Evolutionary conservation across 768 basidiomycete species (phyloP), one percentile per base, ranked within the genome.

Genomic region (Mycena capillaripes): DNA sequence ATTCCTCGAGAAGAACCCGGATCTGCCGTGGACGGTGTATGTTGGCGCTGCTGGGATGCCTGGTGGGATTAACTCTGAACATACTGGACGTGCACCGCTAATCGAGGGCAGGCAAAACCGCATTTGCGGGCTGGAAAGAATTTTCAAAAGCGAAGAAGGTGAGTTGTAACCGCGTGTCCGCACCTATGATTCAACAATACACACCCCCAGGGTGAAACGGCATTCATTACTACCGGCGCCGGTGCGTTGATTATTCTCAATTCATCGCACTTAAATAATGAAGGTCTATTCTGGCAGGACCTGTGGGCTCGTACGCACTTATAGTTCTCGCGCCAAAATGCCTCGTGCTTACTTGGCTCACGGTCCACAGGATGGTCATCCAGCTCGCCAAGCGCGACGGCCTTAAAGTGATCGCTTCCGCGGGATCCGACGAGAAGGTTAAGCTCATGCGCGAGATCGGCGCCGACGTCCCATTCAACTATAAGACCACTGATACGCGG

Each of bases 1-100:
- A 9, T 27, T 68, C 21, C 23, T 59, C 53, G 57, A 27, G 50
- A 38, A 50, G 23, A 21, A 61, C 32, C 40, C 65, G 8, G 21
- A 19, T 12, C 36, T 72, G 7, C 53, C 73, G n/a, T 66, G 44
- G 64, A 58, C 65, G 21, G 79, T 80, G 0, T 89, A 86, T 73
- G 75, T 89, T 38, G 89, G 90, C 21, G 85, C 86, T 3, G 81
- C 84, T 6, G 90, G 90, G 16, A 89, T 89, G 87, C 85, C 88
- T 81, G 84, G 86, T 87, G 19, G 27, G 40, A n/a, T 46, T 27
- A n/a, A 21, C 4, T n/a, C 21, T 62, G 30, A 27, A 7, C 42
- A 4, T 42, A 4, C 21, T 9, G 6, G 46, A 48, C 5, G 4
- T 48, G 46, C 3, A 14, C 11, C 19, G n/a, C n/a, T 30, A 12